A percentile compares a stretch with the other conserved stretches of the same genome.
These are phyloP conservation scores for Nicotiana paniculata DNA, from an alignment of 257 asterid species.

Conservation along the genomic window DNA sequence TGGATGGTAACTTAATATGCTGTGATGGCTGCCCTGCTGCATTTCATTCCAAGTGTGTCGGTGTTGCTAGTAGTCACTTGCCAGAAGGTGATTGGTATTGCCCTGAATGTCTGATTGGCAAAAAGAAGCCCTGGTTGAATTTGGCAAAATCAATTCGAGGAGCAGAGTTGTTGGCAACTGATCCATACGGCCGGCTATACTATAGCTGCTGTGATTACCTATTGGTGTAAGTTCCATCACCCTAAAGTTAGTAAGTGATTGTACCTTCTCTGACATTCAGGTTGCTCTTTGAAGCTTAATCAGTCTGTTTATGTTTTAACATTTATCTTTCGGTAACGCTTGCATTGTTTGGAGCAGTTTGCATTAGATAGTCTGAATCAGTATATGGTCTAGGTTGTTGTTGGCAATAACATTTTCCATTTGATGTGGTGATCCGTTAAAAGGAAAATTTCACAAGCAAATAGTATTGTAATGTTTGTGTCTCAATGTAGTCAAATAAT, in stretches of 20 bases:
- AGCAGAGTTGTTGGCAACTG: slow-evolving; percentile 70
- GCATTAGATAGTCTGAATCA: neutral
- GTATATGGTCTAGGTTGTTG: neutral
- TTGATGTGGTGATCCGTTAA: neutral
- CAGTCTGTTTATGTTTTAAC: neutral
- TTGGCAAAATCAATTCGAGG: slow-evolving; percentile 64
- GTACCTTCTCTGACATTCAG: neutral
- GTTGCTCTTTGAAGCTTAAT: neutral
- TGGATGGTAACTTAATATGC: slow-evolving; percentile 93
- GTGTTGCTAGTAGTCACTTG: slow-evolving; percentile 68
- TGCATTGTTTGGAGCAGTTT: neutral
- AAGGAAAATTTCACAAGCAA: neutral
- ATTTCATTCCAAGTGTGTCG: slow-evolving; percentile 90
- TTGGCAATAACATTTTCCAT: neutral
- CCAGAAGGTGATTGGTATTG: slow-evolving; percentile 99
- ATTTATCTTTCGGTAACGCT: neutral
- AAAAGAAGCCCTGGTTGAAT: slow-evolving; percentile 58
- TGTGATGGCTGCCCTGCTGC: slow-evolving; percentile 99
- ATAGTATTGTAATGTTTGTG: neutral
- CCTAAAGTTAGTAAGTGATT: slow-evolving; percentile 7
- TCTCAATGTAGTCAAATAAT: neutral
- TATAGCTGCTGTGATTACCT: slow-evolving; percentile 84
- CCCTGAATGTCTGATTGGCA: slow-evolving; percentile 82
- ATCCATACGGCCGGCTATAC: slow-evolving; percentile 65
- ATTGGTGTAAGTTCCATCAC: slow-evolving; percentile 70